These are phyloP conservation scores for Amanita phalloides DNA, from an alignment of 768 basidiomycete genomes.

Conservation along the genomic window DNA sequence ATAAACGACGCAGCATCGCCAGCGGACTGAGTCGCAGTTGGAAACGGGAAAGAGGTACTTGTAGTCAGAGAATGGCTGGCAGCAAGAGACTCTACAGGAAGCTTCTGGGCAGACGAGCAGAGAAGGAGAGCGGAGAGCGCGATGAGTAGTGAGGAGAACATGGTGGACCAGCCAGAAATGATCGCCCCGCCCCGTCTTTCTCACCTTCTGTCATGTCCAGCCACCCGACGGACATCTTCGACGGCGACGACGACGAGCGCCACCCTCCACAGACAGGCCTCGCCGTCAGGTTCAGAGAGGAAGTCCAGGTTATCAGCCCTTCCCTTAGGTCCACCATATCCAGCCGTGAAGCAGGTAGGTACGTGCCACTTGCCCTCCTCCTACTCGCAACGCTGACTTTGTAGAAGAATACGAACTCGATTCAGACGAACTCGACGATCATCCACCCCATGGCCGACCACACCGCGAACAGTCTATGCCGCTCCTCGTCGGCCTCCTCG, in stretches of 20 bases:
- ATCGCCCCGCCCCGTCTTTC: not conserved
- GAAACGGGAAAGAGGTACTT: slow-evolving; percentile 56
- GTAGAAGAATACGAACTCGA: slow-evolving; percentile 73
- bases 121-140: slow-evolving; percentile 4
- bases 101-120: slow-evolving; percentile 16
- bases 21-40: slow-evolving; percentile 45
- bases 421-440: slow-evolving; percentile 68
- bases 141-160: slow-evolving; percentile 1
- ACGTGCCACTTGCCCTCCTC: slow-evolving; percentile 12
- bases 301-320: slow-evolving; percentile 58
- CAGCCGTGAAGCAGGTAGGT: slow-evolving; percentile 77
- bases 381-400: slow-evolving; percentile 1
- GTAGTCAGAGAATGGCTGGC: slow-evolving; percentile 43
- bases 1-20: slow-evolving; percentile 40
- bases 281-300: slow-evolving; percentile 55
- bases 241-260: slow-evolving; percentile 26
- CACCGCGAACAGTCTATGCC: slow-evolving; percentile 53
- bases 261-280: slow-evolving; percentile 21
- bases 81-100: slow-evolving; percentile 29
- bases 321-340: slow-evolving; percentile 60
- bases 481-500: slow-evolving; percentile 70
- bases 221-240: slow-evolving; percentile 37
- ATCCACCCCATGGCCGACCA: slow-evolving; percentile 17
- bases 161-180: slow-evolving; percentile 5
- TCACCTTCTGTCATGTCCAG: not conserved